Evolutionary conservation across 139 green algal species (phyloP).

Genomic region (Dunaliella sp.): DNA sequence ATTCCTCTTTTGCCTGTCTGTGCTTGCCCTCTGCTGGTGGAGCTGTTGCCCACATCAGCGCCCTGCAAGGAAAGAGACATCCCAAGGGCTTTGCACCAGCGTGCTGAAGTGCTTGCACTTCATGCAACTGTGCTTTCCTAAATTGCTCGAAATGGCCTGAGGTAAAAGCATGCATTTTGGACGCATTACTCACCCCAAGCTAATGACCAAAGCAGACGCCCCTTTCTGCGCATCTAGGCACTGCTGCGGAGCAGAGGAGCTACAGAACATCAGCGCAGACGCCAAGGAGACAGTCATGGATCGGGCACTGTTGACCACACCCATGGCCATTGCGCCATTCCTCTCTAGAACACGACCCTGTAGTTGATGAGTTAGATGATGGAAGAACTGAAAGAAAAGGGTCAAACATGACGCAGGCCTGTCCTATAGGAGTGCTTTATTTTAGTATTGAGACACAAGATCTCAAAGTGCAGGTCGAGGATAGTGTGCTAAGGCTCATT

Average conservation of each 20-base stretch:
- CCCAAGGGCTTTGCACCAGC: too few relatives aligned
- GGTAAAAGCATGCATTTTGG: too few relatives aligned
- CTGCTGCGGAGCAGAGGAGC: constrained; percentile 3
- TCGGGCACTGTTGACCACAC: constrained; percentile 8
- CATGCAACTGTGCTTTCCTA: too few relatives aligned
- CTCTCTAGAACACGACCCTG: constrained; percentile 27
- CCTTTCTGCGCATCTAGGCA: constrained; percentile 14
- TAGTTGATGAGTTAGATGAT: too few relatives aligned
- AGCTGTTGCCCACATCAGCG: constrained; percentile 20
- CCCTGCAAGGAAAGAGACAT: constrained; percentile 1
- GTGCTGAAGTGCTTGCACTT: too few relatives aligned
- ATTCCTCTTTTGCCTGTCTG: not conserved
- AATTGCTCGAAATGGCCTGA: too few relatives aligned
- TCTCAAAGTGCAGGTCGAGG: not conserved
- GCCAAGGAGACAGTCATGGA: constrained; percentile 16
- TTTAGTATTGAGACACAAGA: too few relatives aligned
- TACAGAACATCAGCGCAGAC: constrained; percentile 17
- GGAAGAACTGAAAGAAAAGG: too few relatives aligned
- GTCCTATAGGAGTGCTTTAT: too few relatives aligned
- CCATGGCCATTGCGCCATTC: constrained; percentile 18
- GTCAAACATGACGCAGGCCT: too few relatives aligned
- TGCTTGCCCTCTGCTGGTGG: not conserved
- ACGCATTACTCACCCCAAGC: not conserved
- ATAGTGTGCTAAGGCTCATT: not conserved
- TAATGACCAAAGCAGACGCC: constrained; percentile 5